phyloP scores from a whole-genome alignment of 805 yeast species.

The Wickerhamomyces chambardii region DNA sequence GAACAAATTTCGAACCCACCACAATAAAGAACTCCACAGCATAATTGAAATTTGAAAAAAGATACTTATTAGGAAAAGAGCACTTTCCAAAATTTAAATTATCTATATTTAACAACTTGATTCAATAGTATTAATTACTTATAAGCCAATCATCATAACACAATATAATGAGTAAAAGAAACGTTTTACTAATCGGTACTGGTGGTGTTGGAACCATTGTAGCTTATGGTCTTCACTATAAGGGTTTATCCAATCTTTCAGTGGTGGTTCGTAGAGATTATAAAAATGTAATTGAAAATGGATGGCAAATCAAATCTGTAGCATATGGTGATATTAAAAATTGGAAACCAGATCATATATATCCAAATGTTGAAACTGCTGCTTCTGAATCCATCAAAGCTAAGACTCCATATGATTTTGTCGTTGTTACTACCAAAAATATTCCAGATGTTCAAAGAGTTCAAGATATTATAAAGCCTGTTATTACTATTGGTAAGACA shows the following conservation, averaged over 20 bases:
- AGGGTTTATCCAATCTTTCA: slow-evolving; percentile 41
- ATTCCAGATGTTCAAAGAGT: slow-evolving; percentile 51
- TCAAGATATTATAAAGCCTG: slow-evolving; percentile 42
- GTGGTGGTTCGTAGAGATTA: slow-evolving; percentile 55
- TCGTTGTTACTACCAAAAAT: slow-evolving; percentile 54
- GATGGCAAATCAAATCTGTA: slow-evolving; percentile 48
- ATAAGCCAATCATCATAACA: no score
- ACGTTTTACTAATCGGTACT: slow-evolving; percentile 55
- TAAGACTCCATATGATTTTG: slow-evolving; percentile 40
- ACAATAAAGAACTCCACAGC: no score
- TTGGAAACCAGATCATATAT: slow-evolving; percentile 42
- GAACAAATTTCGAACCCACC: no score
- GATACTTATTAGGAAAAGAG: no score
- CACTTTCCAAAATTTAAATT: no score
- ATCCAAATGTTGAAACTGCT: slow-evolving; percentile 31
- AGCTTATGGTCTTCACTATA: slow-evolving; percentile 47
- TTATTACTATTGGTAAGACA: slow-evolving; percentile 35
- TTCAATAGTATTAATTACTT: no score
- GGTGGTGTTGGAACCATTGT: slow-evolving; percentile 80
- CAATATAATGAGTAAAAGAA: slow-evolving; percentile 1
- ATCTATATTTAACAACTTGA: no score
- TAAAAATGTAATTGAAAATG: slow-evolving; percentile 33
- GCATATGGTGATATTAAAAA: slow-evolving; percentile 44
- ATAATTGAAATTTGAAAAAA: no score
- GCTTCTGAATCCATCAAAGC: no score